A percentile compares a stretch with the other conserved stretches of the same genome.
Conservation (phyloP, 805 yeast genomes). For the Candida cerambycidarum region DNA sequence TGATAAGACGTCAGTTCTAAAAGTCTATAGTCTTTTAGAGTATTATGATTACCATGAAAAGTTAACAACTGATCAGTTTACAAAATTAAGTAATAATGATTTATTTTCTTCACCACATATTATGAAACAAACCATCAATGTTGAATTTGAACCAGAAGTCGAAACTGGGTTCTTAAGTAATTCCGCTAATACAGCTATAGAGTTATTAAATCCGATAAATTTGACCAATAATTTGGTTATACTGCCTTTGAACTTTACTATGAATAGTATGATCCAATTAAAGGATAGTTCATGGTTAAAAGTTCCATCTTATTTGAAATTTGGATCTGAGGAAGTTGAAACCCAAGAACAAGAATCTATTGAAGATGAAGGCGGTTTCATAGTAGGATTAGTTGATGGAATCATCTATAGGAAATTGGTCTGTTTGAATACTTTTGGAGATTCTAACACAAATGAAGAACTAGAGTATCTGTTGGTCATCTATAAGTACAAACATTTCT, state of each 20-base stretch:
- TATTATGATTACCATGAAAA: constrained; percentile 28
- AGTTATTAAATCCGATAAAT: constrained; percentile 32
- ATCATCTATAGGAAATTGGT: constrained; percentile 25
- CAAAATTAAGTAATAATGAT: constrained; percentile 17
- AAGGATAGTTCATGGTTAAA: constrained; percentile 18
- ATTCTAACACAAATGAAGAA: constrained; percentile 12
- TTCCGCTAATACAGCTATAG: constrained; percentile 22
- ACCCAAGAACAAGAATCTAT: constrained; percentile 11
- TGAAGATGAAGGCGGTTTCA: constrained; percentile 22
- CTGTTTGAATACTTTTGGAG: constrained; percentile 20
- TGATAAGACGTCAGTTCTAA: constrained; percentile 15
- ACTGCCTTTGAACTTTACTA: constrained; percentile 37
- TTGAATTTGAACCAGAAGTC: constrained; percentile 11
- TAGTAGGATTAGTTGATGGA: constrained; percentile 23
- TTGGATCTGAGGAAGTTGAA: constrained; percentile 7
- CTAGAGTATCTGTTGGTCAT: constrained; percentile 33
- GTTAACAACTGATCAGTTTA: constrained; percentile 18
- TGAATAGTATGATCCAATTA: constrained; percentile 29
- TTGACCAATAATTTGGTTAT: constrained; percentile 37
- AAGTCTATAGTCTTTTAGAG: constrained; percentile 33
- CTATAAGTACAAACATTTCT: constrained; percentile 23
- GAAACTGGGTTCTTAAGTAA: constrained; percentile 9
- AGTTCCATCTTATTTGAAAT: constrained; percentile 19
- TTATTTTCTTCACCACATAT: constrained; percentile 15
- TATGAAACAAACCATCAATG: constrained; percentile 15